Evolutionary conservation across 2,329 filamentous ascomycete genomes (phyloP).

Genomic region (Coniochaeta sp.): DNA sequence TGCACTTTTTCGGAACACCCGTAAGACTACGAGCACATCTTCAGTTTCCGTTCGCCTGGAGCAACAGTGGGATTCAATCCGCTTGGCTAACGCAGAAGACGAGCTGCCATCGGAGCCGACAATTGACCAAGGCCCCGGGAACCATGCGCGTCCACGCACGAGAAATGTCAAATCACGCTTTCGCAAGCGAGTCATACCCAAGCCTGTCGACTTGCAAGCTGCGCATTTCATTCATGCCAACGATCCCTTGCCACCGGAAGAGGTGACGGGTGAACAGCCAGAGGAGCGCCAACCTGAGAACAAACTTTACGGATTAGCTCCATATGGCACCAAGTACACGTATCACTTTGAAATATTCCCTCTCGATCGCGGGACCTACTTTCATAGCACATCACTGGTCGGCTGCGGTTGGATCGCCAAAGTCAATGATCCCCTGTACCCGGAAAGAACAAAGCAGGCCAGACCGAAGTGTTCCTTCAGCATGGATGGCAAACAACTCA

Average conservation of each 20-base stretch:
- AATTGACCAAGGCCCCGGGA: not conserved
- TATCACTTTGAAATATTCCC: conserved; percentile 58
- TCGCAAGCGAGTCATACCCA: conserved; percentile 37
- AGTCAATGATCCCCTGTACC: conserved; percentile 23
- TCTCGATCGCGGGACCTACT: conserved; percentile 46
- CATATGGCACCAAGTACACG: conserved; percentile 54
- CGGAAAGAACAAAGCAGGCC: conserved; percentile 18
- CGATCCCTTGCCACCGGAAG: conserved; percentile 36
- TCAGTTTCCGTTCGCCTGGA: not conserved
- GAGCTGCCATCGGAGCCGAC: not conserved
- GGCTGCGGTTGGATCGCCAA: conserved; percentile 43
- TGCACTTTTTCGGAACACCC: conserved; percentile 38
- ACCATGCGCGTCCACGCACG: not conserved
- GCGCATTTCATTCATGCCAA: conserved; percentile 46
- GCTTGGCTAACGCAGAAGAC: not conserved
- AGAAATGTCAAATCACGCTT: conserved; percentile 22
- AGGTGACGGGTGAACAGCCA: conserved; percentile 13
- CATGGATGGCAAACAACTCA: conserved; percentile 40
- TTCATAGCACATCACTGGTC: conserved; percentile 52
- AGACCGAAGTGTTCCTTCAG: conserved; percentile 31
- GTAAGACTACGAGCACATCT: conserved; percentile 12
- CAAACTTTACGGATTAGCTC: conserved; percentile 47
- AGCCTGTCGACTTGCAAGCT: conserved; percentile 38
- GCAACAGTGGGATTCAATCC: not conserved
- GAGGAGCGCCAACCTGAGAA: conserved; percentile 12